phyloP scores from a whole-genome alignment of 768 basidiomycete species.

The Hygrocybe punicea region DNA sequence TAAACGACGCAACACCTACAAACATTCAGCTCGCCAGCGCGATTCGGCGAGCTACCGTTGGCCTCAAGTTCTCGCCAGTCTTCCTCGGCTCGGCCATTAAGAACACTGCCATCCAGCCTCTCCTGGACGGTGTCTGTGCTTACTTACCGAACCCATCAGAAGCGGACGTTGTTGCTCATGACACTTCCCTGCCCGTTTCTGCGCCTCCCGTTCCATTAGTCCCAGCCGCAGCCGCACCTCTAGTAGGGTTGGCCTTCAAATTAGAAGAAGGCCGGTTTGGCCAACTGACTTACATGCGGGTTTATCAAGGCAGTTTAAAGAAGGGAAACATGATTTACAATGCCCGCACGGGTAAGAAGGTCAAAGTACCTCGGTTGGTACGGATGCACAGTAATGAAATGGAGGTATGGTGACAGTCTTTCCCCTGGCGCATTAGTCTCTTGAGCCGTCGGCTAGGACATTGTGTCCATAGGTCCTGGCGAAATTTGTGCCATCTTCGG shows the following conservation, averaged over 20 bases:
- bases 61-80: constrained; percentile 91
- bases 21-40: constrained; percentile 74
- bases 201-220: constrained; percentile 71
- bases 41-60: constrained; percentile 84
- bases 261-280: constrained; percentile 96
- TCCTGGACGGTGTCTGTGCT: constrained; percentile 92
- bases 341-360: constrained; percentile 91
- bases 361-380: constrained; percentile 94
- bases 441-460: constrained; percentile 56
- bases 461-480: constrained; percentile 89
- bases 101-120: constrained; percentile 91
- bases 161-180: constrained; percentile 73
- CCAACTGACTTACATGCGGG: constrained; percentile 96
- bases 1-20: constrained; percentile 77
- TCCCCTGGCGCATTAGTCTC: not conserved
- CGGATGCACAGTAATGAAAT: constrained; percentile 99
- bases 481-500: constrained; percentile 99
- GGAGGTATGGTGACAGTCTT: constrained; percentile 61
- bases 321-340: constrained; percentile 85
- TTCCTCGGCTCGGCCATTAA: constrained; percentile 97
- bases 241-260: constrained; percentile 97
- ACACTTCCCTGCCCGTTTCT: constrained; percentile 61
- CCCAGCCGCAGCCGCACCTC: constrained; percentile 80
- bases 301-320: constrained; percentile 93
- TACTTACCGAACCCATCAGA: constrained; percentile 91